These are phyloP conservation scores for Penicillium sp. DNA, from an alignment of 2,329 filamentous ascomycete species.

Conservation along the genomic window DNA sequence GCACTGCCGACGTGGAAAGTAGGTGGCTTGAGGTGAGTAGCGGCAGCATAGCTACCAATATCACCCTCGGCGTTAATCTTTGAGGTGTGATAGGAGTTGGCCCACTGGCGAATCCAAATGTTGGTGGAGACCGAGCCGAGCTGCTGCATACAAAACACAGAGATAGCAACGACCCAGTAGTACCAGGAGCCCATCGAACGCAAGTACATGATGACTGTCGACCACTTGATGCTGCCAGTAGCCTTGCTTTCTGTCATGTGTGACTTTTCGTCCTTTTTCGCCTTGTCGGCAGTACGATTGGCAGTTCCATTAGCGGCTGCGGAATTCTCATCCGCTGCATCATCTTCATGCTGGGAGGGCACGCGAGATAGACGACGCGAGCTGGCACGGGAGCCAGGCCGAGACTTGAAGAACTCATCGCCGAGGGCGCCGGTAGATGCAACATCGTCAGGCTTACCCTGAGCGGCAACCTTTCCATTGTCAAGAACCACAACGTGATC, in stretches of 20 bases:
- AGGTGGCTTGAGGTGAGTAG: slow-evolving; percentile 44
- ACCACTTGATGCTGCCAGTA: slow-evolving; percentile 84
- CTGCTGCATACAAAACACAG: slow-evolving; percentile 83
- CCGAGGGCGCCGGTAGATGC: slow-evolving; percentile 87
- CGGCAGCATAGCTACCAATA: slow-evolving; percentile 50
- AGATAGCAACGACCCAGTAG: slow-evolving; percentile 81
- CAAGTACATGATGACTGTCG: slow-evolving; percentile 85
- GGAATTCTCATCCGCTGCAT: slow-evolving; percentile 43
- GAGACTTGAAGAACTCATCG: slow-evolving; percentile 80
- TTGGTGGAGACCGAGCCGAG: slow-evolving; percentile 85
- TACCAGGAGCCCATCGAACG: slow-evolving; percentile 93
- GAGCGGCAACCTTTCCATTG: slow-evolving; percentile 78
- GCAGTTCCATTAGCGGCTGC: slow-evolving; percentile 53
- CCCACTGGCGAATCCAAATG: slow-evolving; percentile 94
- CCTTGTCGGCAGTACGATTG: slow-evolving; percentile 47
- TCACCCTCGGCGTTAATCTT: slow-evolving; percentile 39
- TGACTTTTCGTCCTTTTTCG: slow-evolving; percentile 54
- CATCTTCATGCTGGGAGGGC: slow-evolving; percentile 72
- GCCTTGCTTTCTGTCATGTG: slow-evolving; percentile 76
- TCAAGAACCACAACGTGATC: slow-evolving; percentile 84
- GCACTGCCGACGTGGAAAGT: slow-evolving; percentile 46
- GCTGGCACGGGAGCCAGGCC: slow-evolving; percentile 69
- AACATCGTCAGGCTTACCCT: slow-evolving; percentile 79
- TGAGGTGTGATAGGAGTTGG: slow-evolving; percentile 77
- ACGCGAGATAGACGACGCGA: slow-evolving; percentile 80